phyloP scores from a whole-genome alignment of 805 yeast genomes.

The Ogataea minuta region DNA sequence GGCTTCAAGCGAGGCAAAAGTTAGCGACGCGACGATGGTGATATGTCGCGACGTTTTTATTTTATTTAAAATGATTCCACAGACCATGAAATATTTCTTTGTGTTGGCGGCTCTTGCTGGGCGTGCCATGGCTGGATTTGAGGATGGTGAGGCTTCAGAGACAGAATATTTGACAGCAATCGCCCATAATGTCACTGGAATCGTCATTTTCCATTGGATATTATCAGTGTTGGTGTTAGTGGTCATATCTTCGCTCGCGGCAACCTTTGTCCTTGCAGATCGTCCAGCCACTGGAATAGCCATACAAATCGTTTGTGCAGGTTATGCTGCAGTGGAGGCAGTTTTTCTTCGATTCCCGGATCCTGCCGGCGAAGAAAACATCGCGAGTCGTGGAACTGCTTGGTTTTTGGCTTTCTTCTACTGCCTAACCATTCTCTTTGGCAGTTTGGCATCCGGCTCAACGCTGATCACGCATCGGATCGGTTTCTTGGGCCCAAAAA shows the following conservation, averaged over 20 bases:
- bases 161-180: slow-evolving; percentile 12
- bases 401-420: slow-evolving; percentile 54
- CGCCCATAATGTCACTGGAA: slow-evolving; percentile 38
- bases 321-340: slow-evolving; percentile 56
- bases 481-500: slow-evolving; percentile 40
- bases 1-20: slow-evolving; percentile 9
- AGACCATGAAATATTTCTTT: slow-evolving; percentile 6
- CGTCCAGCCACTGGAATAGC: slow-evolving; percentile 42
- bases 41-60: slow-evolving; percentile 1
- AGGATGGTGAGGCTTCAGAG: slow-evolving; percentile 12
- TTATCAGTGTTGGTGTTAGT: slow-evolving; percentile 45
- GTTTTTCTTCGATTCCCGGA: slow-evolving; percentile 62
- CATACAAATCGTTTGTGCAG: slow-evolving; percentile 46
- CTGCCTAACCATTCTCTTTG: slow-evolving; percentile 49
- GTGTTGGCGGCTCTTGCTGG: slow-evolving; percentile 3
- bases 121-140: slow-evolving; percentile 5
- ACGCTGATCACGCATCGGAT: slow-evolving; percentile 34
- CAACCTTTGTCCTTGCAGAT: slow-evolving; percentile 56
- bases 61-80: slow-evolving; percentile 1
- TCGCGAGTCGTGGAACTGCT: slow-evolving; percentile 66
- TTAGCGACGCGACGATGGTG: slow-evolving; percentile 6
- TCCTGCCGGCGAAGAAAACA: slow-evolving; percentile 61
- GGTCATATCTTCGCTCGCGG: slow-evolving; percentile 54
- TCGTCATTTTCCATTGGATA: slow-evolving; percentile 68
- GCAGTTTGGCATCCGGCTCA: slow-evolving; percentile 54